phyloP scores from a whole-genome alignment of 441 rosid species.

The Flueggea neowawraea region DNA sequence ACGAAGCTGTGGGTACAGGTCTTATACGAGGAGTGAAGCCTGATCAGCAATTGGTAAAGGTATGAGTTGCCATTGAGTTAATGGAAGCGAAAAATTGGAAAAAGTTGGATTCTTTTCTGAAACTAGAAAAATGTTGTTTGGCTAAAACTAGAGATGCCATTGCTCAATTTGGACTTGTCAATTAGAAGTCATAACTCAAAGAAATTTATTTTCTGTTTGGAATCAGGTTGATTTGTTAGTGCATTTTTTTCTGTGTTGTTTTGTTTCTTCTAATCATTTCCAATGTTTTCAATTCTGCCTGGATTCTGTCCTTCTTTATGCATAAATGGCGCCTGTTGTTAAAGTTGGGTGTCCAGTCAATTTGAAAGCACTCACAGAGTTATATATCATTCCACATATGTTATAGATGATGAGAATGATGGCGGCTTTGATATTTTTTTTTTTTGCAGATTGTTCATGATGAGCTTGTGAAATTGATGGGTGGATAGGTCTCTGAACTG shows the following conservation, averaged over 20 bases:
- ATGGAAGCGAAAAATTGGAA: neutral
- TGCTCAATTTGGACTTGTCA: neutral
- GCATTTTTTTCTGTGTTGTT: neutral
- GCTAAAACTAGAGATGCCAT: neutral
- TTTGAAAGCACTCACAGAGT: neutral
- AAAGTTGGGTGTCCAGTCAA: too few relatives aligned
- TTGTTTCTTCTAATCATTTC: neutral
- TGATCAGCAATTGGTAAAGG: slow-evolving; percentile 98
- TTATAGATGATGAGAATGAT: neutral
- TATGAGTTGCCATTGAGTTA: slow-evolving; percentile 19
- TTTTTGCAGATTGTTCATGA: slow-evolving; percentile 72
- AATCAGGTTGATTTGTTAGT: too few relatives aligned
- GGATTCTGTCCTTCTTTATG: neutral
- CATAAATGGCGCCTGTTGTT: too few relatives aligned
- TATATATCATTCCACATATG: neutral
- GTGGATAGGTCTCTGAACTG: slow-evolving; percentile 94
- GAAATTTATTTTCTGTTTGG: neutral
- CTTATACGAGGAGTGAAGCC: slow-evolving; percentile 89
- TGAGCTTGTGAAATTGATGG: slow-evolving; percentile 96
- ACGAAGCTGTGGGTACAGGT: slow-evolving; percentile 89
- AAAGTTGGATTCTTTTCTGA: neutral
- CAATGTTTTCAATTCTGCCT: neutral
- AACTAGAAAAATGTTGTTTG: neutral
- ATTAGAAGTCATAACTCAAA: neutral
- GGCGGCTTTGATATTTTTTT: neutral